Evolutionary conservation across 2,329 filamentous ascomycete genomes (phyloP), one percentile per base, ranked within the genome.

Genomic region (Cryoendolithus antarcticus): DNA sequence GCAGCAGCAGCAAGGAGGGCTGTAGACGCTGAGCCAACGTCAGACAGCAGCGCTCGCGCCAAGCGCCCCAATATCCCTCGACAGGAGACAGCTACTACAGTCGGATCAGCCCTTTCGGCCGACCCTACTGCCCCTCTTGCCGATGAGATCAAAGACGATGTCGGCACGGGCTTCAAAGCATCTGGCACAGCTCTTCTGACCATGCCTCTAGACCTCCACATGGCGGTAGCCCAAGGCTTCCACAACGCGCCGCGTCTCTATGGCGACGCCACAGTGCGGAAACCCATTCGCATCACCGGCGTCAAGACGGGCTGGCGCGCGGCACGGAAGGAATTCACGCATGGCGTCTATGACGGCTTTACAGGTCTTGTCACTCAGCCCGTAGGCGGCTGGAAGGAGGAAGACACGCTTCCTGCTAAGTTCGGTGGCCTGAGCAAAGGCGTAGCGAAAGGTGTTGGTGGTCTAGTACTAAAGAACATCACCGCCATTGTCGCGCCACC

Each of bases 221-320:
- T 94, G 32, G 82, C 82, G 1, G 62, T 94, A 30, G 82, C 86
- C 0, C 82, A 82, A 58, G 88, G 88, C 0, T 93, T 94, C 56
- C 81, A 89, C 55, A 94, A 94, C 51, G 80, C 83, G 4, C 86
- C 88, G 0, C 80, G 75, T 48, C 66, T 94, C 1, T 94, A 93
- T 55, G 82, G 86, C 31, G 86, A 93, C 51, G 77, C 84, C 1
- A 88, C 79, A 1, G 77, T 94, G 1, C 72, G 84, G 6, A 80
- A 81, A 10, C 66, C 74, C 1, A 81, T 86, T 41, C 85, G 83
- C 49, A 82, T 94, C 4, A 86, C 82, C 0, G 81, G 79, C 36
- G 64, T 93, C 36, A 71, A 75, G 38, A 84, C 79, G 46, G 88
- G 88, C 0, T 61, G 94, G 27, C 78, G 71, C 45, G 78, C 86